Base-by-base conservation (phyloP, 139 green algal genomes). In the Zygnema circumcarinatum region DNA sequence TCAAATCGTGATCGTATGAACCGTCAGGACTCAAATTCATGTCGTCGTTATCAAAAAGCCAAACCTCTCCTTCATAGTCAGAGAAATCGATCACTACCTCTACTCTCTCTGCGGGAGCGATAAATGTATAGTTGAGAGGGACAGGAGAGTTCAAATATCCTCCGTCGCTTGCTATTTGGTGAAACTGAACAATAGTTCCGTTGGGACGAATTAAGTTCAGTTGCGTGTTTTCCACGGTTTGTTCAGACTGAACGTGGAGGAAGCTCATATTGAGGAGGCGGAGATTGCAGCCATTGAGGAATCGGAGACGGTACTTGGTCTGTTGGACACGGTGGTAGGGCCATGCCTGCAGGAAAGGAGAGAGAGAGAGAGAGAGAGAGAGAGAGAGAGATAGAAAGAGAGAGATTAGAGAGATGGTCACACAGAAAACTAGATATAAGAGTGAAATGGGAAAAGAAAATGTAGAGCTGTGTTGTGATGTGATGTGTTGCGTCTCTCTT, bases 151-250 rank as follows among this genome's bases (percentile, higher is more conserved):
- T 33, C 0, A 88, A 74, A 74, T 83, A 88, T 0, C 82, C 82
- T 32, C 82, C 82, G 72, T 88, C 82, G n/a, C 40, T 85, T 31
- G 38, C 82, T 35, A 88, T 88, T 74, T 88, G 82, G 31, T 72
- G 0, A 1, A 53, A 69, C 39, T 29, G n/a, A 0, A 0, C 29
- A 32, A 62, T 29, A 38, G 74, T 67, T 42, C 39, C 38, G 21
- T 31, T 25, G 22, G 40, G 52, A 22, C 32, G 74, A 81, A 81
- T 29, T 67, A 31, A n/a, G 32, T 42, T 42, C 31, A 81, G 74
- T 81, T 81, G 74, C 33, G 74, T 16, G 7, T 3, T 42, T 21
- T 38, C 38, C 62, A n/a, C 2, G 31, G 35, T 32, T 62, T 62
- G 47, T 25, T 7, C 16, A 25, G 7, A 7, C n/a, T n/a, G 33